phyloP scores from a whole-genome alignment of 192 early-diverging fungal species.

The Entophlyctis luteolus region DNA sequence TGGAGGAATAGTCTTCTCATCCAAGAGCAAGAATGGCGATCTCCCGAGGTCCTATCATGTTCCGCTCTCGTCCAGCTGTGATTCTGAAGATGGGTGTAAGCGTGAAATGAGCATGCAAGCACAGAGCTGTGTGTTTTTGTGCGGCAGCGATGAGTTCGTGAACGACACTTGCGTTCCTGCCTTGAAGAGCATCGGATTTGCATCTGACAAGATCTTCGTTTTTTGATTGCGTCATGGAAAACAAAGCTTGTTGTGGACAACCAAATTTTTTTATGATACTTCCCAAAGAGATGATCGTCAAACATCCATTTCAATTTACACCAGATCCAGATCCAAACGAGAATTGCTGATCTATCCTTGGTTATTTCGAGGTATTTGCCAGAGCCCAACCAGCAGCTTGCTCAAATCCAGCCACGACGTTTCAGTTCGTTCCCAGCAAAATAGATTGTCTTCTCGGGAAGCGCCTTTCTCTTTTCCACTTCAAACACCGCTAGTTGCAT shows the following conservation, averaged over 20 bases:
- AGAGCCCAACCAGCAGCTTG: not conserved
- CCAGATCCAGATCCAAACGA: too few species aligned
- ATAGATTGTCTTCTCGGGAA: slow-evolving; percentile 40
- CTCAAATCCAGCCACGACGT: not conserved
- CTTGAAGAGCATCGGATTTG: not conserved
- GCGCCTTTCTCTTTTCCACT: slow-evolving; percentile 45
- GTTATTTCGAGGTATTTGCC: too few species aligned
- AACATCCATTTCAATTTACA: too few species aligned
- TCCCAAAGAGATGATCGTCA: too few species aligned
- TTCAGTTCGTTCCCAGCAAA: slow-evolving; percentile 27
- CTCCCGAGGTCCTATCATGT: not conserved
- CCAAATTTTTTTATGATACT: too few species aligned
- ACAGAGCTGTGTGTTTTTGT: not conserved
- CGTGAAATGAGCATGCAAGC: not conserved
- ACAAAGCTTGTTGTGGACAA: too few species aligned
- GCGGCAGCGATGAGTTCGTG: not conserved
- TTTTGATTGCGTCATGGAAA: too few species aligned
- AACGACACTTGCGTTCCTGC: not conserved
- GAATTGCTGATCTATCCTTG: too few species aligned
- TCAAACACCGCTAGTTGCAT: slow-evolving; percentile 40
- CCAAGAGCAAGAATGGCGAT: not conserved
- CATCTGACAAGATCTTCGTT: not conserved
- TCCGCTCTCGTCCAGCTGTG: not conserved
- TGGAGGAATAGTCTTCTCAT: not conserved
- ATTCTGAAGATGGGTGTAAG: not conserved